phyloP scores from a whole-genome alignment of 2,329 filamentous ascomycete genomes.

The Albophoma yamanashiensis region DNA sequence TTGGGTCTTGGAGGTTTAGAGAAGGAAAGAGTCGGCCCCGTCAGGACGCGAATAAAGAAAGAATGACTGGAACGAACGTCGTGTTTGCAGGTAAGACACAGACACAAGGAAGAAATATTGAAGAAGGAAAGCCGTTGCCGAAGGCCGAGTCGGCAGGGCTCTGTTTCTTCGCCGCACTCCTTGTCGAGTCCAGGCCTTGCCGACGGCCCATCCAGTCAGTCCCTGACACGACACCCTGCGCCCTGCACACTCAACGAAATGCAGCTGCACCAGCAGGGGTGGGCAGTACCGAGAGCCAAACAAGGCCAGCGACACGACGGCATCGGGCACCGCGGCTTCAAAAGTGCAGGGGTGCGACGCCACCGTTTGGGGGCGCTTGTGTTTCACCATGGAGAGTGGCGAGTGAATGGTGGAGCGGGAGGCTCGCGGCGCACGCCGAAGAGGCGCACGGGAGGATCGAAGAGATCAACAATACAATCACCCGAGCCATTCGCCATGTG shows the following conservation, averaged over 20 bases:
- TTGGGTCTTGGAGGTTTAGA: not conserved
- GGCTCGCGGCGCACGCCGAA: not conserved
- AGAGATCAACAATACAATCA: not conserved
- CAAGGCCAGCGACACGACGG: not conserved
- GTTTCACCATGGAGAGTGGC: not conserved
- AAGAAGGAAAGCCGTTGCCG: not conserved
- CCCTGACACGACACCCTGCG: not conserved
- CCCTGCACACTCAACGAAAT: not conserved
- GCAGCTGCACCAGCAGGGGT: not conserved
- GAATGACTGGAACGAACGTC: not conserved
- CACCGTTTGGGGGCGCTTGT: not conserved
- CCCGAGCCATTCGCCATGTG: not conserved
- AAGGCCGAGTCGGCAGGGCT: not conserved
- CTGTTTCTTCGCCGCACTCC: not conserved
- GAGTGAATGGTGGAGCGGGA: not conserved
- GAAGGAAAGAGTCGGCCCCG: not conserved
- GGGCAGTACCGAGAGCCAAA: not conserved
- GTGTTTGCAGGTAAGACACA: not conserved
- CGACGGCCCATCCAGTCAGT: not conserved
- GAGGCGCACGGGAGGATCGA: not conserved
- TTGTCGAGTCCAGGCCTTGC: not conserved
- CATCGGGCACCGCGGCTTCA: not conserved
- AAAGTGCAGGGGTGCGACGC: not conserved
- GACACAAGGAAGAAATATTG: not conserved
- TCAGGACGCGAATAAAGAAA: not conserved